These are phyloP conservation scores for Mucor sp. DNA, from an alignment of 371 early-diverging fungal species.

Conservation along the genomic window DNA sequence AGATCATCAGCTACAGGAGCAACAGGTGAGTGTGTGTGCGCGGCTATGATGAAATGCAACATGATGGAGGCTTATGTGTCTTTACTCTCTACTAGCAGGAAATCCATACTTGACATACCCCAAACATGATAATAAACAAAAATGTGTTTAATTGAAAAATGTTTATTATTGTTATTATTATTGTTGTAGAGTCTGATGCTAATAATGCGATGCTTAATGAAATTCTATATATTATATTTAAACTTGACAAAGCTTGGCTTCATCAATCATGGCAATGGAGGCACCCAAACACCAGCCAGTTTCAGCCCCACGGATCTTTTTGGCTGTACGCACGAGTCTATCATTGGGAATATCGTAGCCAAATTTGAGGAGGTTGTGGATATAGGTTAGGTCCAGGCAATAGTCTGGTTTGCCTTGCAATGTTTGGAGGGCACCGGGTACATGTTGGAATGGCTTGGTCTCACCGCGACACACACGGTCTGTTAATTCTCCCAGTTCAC, in stretches of 20 bases:
- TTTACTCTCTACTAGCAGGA: background rate
- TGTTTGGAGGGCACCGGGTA: conserved; percentile 34
- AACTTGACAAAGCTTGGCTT: conserved; percentile 21
- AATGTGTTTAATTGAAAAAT: background rate
- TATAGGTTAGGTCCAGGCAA: conserved; percentile 85
- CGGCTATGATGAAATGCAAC: too few relatives aligned
- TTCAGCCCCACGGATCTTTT: conserved; percentile 89
- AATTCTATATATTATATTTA: background rate
- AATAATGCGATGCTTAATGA: background rate
- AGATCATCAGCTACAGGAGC: conserved; percentile 26
- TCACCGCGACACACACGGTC: conserved; percentile 62
- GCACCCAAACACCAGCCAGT: conserved; percentile 95
- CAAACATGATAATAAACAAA: background rate
- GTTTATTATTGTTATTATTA: too few relatives aligned
- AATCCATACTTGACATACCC: background rate
- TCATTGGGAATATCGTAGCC: conserved; percentile 78
- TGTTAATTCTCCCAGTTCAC: conserved; percentile 62
- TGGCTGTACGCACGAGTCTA: conserved; percentile 72
- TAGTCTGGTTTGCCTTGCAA: conserved; percentile 49
- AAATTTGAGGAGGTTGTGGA: conserved; percentile 69
- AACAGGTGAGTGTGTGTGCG: background rate
- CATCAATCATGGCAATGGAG: conserved; percentile 71
- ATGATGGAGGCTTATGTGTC: background rate
- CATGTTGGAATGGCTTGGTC: conserved; percentile 32
- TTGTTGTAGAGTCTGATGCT: background rate